Conservation (phyloP, 1,284 basidiomycete genomes). For the Marasmius sp. region DNA sequence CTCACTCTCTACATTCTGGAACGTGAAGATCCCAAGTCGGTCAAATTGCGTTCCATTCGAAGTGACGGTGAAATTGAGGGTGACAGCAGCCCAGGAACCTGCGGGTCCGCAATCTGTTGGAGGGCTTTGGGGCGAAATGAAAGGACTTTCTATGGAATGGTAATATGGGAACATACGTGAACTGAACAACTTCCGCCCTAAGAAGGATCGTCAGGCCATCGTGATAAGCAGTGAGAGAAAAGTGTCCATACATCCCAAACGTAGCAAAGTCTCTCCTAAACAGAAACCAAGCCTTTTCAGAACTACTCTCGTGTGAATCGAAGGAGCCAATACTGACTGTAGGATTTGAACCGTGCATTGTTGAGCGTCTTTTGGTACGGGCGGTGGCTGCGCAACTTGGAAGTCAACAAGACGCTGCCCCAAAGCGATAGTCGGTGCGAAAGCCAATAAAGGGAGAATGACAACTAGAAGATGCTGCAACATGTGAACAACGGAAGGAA, state of each 20-base stretch:
- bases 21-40: slow-evolving; percentile 69
- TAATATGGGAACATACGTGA: background rate
- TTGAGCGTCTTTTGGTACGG: slow-evolving; percentile 41
- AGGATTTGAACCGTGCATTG: slow-evolving; percentile 50
- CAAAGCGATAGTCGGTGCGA: background rate
- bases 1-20: slow-evolving; percentile 75
- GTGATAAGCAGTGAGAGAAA: background rate
- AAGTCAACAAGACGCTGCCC: slow-evolving; percentile 35
- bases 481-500: background rate
- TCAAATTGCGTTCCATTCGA: slow-evolving; percentile 80
- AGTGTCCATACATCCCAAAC: slow-evolving; percentile 55
- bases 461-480: background rate
- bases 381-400: slow-evolving; percentile 57
- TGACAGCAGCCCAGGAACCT: slow-evolving; percentile 75
- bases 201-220: slow-evolving; percentile 3
- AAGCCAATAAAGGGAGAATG: background rate
- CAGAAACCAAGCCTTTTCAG: background rate
- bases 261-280: slow-evolving; percentile 71
- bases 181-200: slow-evolving; percentile 45
- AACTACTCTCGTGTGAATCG: background rate
- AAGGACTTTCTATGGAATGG: background rate
- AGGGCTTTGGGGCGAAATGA: slow-evolving; percentile 42
- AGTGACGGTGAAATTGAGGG: slow-evolving; percentile 73
- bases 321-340: slow-evolving; percentile 34
- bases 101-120: slow-evolving; percentile 67